Conservation (phyloP, 352 stramenopile species). For the Blastocystis sp. region DNA sequence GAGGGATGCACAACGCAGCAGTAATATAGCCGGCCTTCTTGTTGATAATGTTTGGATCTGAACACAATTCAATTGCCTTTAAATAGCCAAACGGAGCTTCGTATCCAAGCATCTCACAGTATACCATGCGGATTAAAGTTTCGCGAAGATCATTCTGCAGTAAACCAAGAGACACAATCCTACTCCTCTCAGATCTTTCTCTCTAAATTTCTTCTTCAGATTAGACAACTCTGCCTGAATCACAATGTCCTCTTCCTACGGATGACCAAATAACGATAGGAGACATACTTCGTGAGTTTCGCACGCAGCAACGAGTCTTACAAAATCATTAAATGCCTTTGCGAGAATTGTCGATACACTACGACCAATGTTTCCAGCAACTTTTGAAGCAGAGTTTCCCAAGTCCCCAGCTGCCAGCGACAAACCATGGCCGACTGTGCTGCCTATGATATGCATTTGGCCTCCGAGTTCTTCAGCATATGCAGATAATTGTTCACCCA, state of each 20-base stretch:
- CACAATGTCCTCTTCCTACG: slow-evolving; percentile 60
- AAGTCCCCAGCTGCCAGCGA: slow-evolving; percentile 49
- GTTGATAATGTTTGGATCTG: slow-evolving; percentile 80
- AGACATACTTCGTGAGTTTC: slow-evolving; percentile 54
- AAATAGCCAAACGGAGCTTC: slow-evolving; percentile 98
- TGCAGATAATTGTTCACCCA: slow-evolving; percentile 19
- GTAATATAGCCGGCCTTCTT: slow-evolving; percentile 82
- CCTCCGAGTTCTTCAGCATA: slow-evolving; percentile 34
- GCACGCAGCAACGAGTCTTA: slow-evolving; percentile 35
- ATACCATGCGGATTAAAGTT: slow-evolving; percentile 92
- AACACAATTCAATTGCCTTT: slow-evolving; percentile 87
- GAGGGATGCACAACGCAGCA: slow-evolving; percentile 83
- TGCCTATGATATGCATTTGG: slow-evolving; percentile 45
- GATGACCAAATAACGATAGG: neutral
- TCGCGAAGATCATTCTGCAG: slow-evolving; percentile 55
- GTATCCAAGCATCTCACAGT: slow-evolving; percentile 99
- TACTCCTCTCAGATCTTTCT: slow-evolving; percentile 57
- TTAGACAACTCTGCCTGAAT: slow-evolving; percentile 47
- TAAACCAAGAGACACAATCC: neutral
- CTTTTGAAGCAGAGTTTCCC: slow-evolving; percentile 13
- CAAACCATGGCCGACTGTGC: slow-evolving; percentile 28
- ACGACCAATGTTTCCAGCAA: slow-evolving; percentile 20
- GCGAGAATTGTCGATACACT: slow-evolving; percentile 48
- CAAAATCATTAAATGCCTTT: slow-evolving; percentile 60
- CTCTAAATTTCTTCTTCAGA: slow-evolving; percentile 50